A percentile compares a stretch with the other conserved stretches of the same genome.
Evolutionary conservation across 2,329 filamentous ascomycete species (phyloP).

Genomic region (Colletotrichum sp.): DNA sequence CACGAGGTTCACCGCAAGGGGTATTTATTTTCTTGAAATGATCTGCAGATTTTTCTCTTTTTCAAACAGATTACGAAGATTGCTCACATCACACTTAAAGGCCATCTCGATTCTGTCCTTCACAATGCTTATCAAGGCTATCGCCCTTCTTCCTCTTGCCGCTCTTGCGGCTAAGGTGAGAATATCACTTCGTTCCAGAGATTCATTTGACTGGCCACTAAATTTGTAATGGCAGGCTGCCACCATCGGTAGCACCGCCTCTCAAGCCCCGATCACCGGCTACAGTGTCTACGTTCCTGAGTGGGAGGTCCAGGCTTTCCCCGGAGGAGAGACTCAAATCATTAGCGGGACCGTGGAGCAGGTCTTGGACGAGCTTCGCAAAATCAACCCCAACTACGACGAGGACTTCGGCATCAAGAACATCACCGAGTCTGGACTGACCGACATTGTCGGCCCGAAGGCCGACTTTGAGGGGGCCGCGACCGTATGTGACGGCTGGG

Average conservation of each 20-base stretch:
- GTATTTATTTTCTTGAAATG: background rate
- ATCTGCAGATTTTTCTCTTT: background rate
- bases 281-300: background rate
- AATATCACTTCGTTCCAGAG: background rate
- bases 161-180: background rate
- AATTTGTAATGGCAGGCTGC: background rate
- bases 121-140: background rate
- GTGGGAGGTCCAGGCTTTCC: slow-evolving; percentile 17
- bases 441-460: background rate
- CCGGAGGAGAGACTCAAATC: background rate
- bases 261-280: background rate
- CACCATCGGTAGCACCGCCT: background rate
- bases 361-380: background rate
- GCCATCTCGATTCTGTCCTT: background rate
- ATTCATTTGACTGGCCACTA: background rate
- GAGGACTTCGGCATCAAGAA: background rate
- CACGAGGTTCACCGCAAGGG: background rate
- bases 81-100: background rate
- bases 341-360: slow-evolving; percentile 19
- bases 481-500: background rate
- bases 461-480: background rate
- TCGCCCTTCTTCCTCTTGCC: background rate
- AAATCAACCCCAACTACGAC: slow-evolving; percentile 9
- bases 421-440: background rate
- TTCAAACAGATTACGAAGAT: background rate